Evolutionary conservation across 75 land plant genomes (phyloP), one percentile per base, ranked within the genome.

Genomic region (Picea glauca): DNA sequence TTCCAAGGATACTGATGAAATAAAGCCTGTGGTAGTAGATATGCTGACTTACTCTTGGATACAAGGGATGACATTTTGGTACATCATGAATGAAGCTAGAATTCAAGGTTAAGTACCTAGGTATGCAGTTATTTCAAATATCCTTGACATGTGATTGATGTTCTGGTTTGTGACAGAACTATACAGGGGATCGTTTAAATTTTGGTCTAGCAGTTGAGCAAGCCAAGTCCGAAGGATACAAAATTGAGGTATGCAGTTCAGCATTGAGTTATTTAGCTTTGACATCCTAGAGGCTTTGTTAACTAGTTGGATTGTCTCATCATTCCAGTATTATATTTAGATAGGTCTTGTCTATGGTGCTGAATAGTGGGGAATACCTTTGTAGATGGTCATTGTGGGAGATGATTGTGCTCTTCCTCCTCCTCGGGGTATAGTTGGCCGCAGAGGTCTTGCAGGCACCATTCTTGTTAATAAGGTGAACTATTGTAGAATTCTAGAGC

Each of bases 161-260:
- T 60, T 63, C 66, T 56, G 60, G 67, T n/a, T 58, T 58, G 68
- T 88, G 50, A 78, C 90, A 96, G 99, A 96, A 96, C 80, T 96
- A 96, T 65, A 96, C 99, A 74, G 95, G 98, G 31, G 99, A 94
- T 78, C 88, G 99, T 8, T 80, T 96, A 67, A 94, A 92, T 82
- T 96, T 96, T 85, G 99, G 99, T 77, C 85, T 94, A 72, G 99
- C 99, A 77, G 94, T 98, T 78, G 99, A 96, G 79, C 91, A 94
- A 84, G 99, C 99, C 62, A 96, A 94, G 79, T 91, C 95, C 70
- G 99, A 96, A 78, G 99, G 99, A 40, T 96, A 84, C 77, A 89
- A 94, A 84, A 84, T 96, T 73, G 99, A 96, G 93, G 99, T 96
- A 90, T 31, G 13, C 50, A 38, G 50, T 20, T 38, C 11, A 21